Conservation (phyloP, 306 rosid species). For the Dryas drummondii region DNA sequence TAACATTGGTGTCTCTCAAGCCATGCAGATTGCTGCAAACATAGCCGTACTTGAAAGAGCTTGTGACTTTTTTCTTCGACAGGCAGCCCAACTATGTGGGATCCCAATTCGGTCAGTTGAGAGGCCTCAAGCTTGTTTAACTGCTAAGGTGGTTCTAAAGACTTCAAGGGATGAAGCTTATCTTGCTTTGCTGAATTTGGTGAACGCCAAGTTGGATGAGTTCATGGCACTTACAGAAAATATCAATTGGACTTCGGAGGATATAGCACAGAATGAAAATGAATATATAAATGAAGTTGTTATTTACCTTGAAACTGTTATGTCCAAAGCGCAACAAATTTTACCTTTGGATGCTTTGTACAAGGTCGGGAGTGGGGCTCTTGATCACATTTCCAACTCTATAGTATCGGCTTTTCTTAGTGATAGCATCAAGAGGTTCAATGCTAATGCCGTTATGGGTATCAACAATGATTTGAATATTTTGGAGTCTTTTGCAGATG, state of each 20-base stretch:
- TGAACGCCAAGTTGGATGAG: constrained; percentile 67
- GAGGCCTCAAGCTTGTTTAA: constrained; percentile 60
- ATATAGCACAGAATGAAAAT: constrained; percentile 50
- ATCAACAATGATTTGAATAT: constrained; percentile 54
- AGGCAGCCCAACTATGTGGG: constrained; percentile 71
- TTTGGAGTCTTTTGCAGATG: constrained; percentile 78
- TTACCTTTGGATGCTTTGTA: constrained; percentile 79
- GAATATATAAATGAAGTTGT: constrained; percentile 77
- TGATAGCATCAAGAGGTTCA: constrained; percentile 81
- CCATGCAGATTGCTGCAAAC: constrained; percentile 98
- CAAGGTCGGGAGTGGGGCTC: constrained; percentile 79
- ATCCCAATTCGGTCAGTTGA: constrained; percentile 49
- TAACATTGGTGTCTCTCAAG: constrained; percentile 68
- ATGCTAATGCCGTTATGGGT: constrained; percentile 54
- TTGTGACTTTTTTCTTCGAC: constrained; percentile 76
- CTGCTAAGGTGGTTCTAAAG: constrained; percentile 76
- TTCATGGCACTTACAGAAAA: constrained; percentile 65
- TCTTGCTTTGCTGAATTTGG: constrained; percentile 54
- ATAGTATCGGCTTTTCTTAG: constrained; percentile 69
- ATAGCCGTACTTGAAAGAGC: constrained; percentile 83
- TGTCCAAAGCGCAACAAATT: constrained; percentile 88
- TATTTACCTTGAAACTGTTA: constrained; percentile 71
- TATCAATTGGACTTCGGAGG: constrained; percentile 78
- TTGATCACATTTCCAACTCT: constrained; percentile 69
- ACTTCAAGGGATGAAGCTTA: constrained; percentile 80